Base-by-base conservation (phyloP, 1,139 yeast genomes). In the Pichia sp. region DNA sequence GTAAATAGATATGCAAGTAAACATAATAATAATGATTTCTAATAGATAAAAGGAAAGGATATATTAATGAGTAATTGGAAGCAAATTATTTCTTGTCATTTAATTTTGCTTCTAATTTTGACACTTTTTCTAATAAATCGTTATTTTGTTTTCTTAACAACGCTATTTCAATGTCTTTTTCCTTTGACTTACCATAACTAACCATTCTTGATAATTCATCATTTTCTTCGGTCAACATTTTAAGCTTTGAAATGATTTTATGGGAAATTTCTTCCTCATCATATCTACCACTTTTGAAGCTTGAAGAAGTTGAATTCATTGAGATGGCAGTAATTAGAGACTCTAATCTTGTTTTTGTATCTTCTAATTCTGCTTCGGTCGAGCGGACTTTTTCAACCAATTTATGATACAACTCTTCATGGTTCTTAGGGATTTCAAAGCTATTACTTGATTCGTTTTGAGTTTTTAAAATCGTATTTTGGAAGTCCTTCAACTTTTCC, bases 231-330 rank as follows among this genome's bases (percentile, higher is more conserved):
- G 82, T 81, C 59, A 90, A 72, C 56, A 77, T 72, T 56, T 81
- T 80, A 58, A 90, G 66, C 59, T 89, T 83, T 51, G 79, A 76
- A 51, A 89, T 75, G 54, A 88, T 80, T 61, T 87, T 85, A 66
- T 90, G 96, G 8, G 93, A 84, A 51, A 89, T 71, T 60, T 88
- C 93, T 61, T 86, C 82, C 49, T 84, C 87, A 64, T 89, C 95
- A 63, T 78, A 83, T 54, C 84, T 74, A 1, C 87, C 87, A 54
- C 72, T 67, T 41, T 73, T 72, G 3, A 81, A 78, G 40, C 73
- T 67, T 8, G 66, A 56, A 53, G 75, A 75, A 5, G 71, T 63
- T 7, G 81, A 81, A 56, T 34, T 75, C 53, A 78, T 61, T 3
- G 80, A 72, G 29, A 79, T 67, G 0, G 85, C 82, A 3, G 84